Evolutionary conservation across 306 rosid genomes (phyloP), one percentile per base, ranked within the genome.

Genomic region (Malus orientalis): DNA sequence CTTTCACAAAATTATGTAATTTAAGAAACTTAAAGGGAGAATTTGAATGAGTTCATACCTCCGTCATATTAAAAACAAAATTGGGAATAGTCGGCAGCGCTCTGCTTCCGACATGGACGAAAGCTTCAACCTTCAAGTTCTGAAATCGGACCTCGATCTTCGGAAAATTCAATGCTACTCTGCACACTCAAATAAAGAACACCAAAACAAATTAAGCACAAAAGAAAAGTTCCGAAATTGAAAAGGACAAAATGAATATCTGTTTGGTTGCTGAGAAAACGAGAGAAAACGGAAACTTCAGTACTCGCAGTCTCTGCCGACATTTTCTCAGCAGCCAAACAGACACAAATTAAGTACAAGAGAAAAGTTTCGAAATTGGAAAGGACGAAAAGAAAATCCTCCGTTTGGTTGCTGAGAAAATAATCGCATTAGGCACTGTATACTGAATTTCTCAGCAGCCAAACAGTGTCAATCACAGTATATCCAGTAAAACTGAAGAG

Each of bases 61-160:
- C 99, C 8, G 87, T 45, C 98, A 96, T 88, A 62, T 96, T 96
- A 83, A 74, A 87, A 45, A 96, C 75, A 78, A 87, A 96, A 85
- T 96, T 96, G 40, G 99, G 91, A 89, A 96, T 96, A 0, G 99
- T 96, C 11, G 99, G 99, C 59, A 96, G 80, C 33, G 99, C 99
- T 85, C 99, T 89, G 84, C 97, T 96, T 82, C 99, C 99, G 0
- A 96, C 87, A 57, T 88, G 98, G 44, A 96, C 98, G 74, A 79
- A 96, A 58, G 99, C 86, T 80, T 96, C 97, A 6, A 96, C 92
- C 0, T 85, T 87, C 80, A 96, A 75, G 70, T 92, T 81, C 79
- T 88, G 91, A 83, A 88, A 96, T 75, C 99, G 88, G 85, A 96
- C 98, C 84, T 96, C 93, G 68, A 96, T 91, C 88, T 91, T 93